Conservation (phyloP, 208 protist genomes). For the Trypanosoma caninum region DNA sequence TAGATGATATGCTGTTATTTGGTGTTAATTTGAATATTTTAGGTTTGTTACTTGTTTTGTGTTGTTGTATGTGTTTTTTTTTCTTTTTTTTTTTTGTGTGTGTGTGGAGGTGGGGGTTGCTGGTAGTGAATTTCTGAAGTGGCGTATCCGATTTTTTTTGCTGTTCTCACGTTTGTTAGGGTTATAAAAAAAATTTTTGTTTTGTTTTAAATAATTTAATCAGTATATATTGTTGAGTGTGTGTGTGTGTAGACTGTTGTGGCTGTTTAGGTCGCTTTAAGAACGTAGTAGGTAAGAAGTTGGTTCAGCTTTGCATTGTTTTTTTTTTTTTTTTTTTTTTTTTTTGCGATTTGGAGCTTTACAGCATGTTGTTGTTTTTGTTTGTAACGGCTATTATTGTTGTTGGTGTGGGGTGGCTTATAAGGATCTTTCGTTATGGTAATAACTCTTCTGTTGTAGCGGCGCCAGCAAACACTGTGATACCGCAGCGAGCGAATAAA, state of each 20-base stretch:
- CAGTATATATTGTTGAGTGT: too few relatives aligned
- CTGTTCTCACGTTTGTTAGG: not conserved
- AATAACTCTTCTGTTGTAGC: not conserved
- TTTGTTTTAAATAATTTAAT: too few relatives aligned
- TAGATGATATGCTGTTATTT: too few relatives aligned
- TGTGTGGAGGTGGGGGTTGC: too few relatives aligned
- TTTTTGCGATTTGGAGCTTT: not conserved
- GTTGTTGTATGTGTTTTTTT: too few relatives aligned
- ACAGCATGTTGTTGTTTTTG: constrained; percentile 31
- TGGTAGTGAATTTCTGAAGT: too few relatives aligned
- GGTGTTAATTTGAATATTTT: too few relatives aligned
- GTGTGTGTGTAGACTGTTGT: too few relatives aligned
- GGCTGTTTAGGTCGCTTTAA: too few relatives aligned
- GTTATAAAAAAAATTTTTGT: too few relatives aligned
- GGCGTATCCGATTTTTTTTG: not conserved
- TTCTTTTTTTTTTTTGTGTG: not conserved
- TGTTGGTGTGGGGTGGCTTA: constrained; percentile 48
- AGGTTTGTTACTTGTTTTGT: too few relatives aligned
- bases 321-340: constrained; percentile 7
- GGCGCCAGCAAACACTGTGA: not conserved
- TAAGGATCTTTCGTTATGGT: constrained; percentile 30
- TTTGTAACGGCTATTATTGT: constrained; percentile 35
- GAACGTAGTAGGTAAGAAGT: not conserved
- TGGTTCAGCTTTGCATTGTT: not conserved
- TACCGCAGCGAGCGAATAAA: not conserved